Evolutionary conservation across 2,329 filamentous ascomycete species (phyloP), one percentile per base, ranked within the genome.

Genomic region (Westerdykella aurantiaca): DNA sequence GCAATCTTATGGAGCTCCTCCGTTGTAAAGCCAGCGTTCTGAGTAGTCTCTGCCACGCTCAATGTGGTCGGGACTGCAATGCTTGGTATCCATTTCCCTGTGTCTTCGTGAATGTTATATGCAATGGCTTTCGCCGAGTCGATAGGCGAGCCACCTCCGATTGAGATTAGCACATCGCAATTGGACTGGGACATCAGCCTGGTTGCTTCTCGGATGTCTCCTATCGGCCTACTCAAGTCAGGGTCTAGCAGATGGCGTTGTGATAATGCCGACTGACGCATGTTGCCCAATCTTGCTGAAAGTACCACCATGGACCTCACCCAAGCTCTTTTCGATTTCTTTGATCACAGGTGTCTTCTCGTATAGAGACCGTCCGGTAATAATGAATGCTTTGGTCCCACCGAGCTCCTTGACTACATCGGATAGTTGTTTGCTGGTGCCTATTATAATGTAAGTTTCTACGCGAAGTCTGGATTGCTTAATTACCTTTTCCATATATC

Each of bases 231-330:
- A 25, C n/a, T 3, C 18, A 1, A 11, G 31, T 64, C 37, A 64
- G 49, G 34, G 3, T 22, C 17, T 10, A 10, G 6, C 21, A 7
- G 5, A 16, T 13, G n/a, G 22, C 9, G 21, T 25, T 14, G 7
- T 34, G 5, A 9, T 63, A 2, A 66, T 40, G 71, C 5, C 10
- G 22, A 75, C 69, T 18, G 68, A 77, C 42, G 75, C 75, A 61
- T 79, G 76, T 49, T 79, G 74, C 31, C 71, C 71, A 45, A 80
- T 78, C 48, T 73, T 72, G 56, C 69, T 70, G 53, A 76, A 80
- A 1, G 77, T 79, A 38, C 74, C 73, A 13, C 75, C 76, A 52
- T 78, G 74, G 10, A 68, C 63, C 12, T 63, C 49, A 12, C 69
- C 71, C 3, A 79, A 63, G 4, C 72, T 61, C 33, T 69, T 61